phyloP scores from a whole-genome alignment of 2,329 filamentous ascomycete genomes.

The Colletotrichum paranaense region DNA sequence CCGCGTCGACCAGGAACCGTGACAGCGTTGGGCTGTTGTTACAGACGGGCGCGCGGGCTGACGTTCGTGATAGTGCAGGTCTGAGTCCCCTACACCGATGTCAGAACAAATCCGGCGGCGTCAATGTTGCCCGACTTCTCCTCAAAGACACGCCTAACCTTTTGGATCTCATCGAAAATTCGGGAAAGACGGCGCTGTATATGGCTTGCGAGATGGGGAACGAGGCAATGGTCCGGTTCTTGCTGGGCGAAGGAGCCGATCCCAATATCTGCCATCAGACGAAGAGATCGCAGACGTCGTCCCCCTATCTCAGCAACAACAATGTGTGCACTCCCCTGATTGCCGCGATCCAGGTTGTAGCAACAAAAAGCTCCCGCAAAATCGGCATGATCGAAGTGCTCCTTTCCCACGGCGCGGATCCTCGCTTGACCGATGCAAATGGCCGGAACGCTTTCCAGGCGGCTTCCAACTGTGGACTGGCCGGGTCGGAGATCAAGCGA shows the following conservation, averaged over 20 bases:
- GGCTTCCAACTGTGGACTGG: constrained; percentile 27
- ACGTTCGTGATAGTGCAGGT: constrained; percentile 40
- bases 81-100: constrained; percentile 43
- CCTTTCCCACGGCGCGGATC: constrained; percentile 38
- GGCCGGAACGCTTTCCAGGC: constrained; percentile 30
- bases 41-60: constrained; percentile 38
- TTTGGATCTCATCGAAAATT: constrained; percentile 38
- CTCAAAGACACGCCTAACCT: constrained; percentile 36
- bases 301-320: neutral
- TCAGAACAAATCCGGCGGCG: constrained; percentile 39
- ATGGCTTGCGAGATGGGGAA: constrained; percentile 45
- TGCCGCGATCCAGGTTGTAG: constrained; percentile 41
- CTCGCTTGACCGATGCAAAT: constrained; percentile 34
- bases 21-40: constrained; percentile 43
- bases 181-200: constrained; percentile 44
- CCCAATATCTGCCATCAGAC: constrained; percentile 40
- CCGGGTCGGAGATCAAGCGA: constrained; percentile 30
- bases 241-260: constrained; percentile 38
- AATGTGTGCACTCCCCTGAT: constrained; percentile 41
- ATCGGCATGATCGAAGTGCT: constrained; percentile 40
- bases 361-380: constrained; percentile 37
- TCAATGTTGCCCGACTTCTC: constrained; percentile 40
- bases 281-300: neutral
- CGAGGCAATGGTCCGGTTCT: constrained; percentile 40
- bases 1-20: constrained; percentile 44